These are phyloP conservation scores for Vitis amurensis DNA, from an alignment of 164 flowering plant species.

Conservation along the genomic window DNA sequence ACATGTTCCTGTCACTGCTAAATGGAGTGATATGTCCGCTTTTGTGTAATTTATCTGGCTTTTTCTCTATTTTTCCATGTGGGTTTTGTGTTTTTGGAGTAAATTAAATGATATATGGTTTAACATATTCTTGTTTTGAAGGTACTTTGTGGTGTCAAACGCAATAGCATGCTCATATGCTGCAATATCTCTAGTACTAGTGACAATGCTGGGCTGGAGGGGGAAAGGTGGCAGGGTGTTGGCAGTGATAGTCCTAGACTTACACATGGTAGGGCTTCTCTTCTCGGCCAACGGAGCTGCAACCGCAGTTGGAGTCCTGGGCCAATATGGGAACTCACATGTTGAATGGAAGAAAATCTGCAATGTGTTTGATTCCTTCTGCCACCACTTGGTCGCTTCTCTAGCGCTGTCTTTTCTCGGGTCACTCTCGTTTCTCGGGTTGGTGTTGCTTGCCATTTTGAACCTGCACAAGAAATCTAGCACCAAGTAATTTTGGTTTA, in stretches of 20 bases:
- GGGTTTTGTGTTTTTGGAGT: no score
- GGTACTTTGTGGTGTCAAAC: conserved; percentile 44
- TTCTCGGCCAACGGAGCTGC: conserved; percentile 50
- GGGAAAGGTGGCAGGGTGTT: conserved; percentile 5
- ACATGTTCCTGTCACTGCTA: conserved; percentile 33
- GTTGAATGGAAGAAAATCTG: conserved; percentile 43
- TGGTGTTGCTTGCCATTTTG: conserved; percentile 24
- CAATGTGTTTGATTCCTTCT: conserved; percentile 27
- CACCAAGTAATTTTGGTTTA: no score
- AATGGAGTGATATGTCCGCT: conserved; percentile 36
- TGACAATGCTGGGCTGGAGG: conserved; percentile 5
- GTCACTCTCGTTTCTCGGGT: conserved; percentile 19
- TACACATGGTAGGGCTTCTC: conserved; percentile 38
- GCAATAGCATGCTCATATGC: conserved; percentile 44
- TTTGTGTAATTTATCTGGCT: conserved; percentile 27
- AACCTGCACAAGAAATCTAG: conserved; percentile 25
- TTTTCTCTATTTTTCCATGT: not conserved
- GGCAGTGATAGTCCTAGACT: conserved; percentile 26
- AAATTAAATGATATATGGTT: not conserved
- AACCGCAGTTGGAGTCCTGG: conserved; percentile 32
- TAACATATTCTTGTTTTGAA: conserved; percentile 6
- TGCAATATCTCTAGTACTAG: conserved; percentile 28
- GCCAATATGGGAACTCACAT: conserved; percentile 37
- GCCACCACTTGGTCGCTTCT: conserved; percentile 25
- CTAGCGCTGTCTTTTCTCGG: conserved; percentile 29